Evolutionary conservation across 148 eudicot species (phyloP).

Genomic region (Chenopodium suecicum): DNA sequence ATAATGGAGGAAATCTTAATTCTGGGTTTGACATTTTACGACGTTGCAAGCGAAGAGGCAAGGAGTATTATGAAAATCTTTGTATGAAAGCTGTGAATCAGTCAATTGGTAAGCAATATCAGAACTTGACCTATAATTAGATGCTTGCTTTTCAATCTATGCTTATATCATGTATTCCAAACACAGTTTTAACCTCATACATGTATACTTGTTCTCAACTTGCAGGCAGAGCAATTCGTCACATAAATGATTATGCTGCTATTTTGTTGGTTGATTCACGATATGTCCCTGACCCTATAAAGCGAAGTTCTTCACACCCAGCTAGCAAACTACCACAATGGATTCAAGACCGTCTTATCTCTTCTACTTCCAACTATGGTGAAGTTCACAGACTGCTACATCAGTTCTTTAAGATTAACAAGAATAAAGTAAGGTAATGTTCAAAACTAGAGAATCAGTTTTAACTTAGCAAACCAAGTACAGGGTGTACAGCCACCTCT

Average conservation of each 20-base stretch:
- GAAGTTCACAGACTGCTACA: conserved; percentile 71
- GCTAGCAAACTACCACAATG: conserved; percentile 78
- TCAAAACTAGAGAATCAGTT: neutral
- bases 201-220: conserved; percentile 12
- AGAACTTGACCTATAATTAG: neutral
- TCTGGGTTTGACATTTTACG: conserved; percentile 67
- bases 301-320: conserved; percentile 60
- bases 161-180: neutral
- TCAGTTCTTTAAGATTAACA: conserved; percentile 81
- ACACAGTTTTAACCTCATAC: neutral
- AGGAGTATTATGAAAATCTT: conserved; percentile 89
- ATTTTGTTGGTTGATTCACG: conserved; percentile 84
- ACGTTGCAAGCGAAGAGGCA: conserved; percentile 83
- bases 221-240: conserved; percentile 90
- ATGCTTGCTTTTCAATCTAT: neutral
- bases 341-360: conserved; percentile 66
- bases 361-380: conserved; percentile 57
- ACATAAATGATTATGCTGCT: conserved; percentile 85
- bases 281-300: conserved; percentile 58
- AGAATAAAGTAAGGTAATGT: conserved; percentile 31
- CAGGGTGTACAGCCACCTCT: neutral
- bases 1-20: conserved; percentile 41
- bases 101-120: conserved; percentile 70
- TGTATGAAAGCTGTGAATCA: conserved; percentile 99
- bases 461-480: neutral